Evolutionary conservation across 331 rosid genomes (phyloP).

Genomic region (Pyracantha coccinea): DNA sequence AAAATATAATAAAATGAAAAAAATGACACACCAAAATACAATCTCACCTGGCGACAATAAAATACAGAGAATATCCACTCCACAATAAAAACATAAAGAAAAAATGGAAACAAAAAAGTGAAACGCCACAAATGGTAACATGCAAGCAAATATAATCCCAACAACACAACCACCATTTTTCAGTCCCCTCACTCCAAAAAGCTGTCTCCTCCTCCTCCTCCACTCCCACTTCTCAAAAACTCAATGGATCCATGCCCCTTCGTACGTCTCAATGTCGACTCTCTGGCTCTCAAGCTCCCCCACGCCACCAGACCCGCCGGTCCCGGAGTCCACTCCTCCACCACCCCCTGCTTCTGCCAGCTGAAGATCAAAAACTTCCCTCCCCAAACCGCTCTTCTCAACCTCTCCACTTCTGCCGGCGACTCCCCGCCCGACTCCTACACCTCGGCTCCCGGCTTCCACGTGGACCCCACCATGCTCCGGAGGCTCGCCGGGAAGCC

Average conservation of each 20-base stretch:
- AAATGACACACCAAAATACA: neutral
- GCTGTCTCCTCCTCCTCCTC: neutral
- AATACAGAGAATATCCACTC: neutral
- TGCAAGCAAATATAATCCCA: neutral
- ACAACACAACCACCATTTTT: slow-evolving; percentile 12
- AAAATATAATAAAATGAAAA: neutral
- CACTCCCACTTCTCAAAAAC: neutral
- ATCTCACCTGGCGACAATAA: neutral
- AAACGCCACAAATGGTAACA: slow-evolving; percentile 21
- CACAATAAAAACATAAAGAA: neutral
- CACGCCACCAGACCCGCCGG: slow-evolving; percentile 37
- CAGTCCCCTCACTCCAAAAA: slow-evolving; percentile 4
- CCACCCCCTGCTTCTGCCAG: slow-evolving; percentile 81
- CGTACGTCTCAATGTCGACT: slow-evolving; percentile 53
- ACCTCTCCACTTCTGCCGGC: slow-evolving; percentile 30
- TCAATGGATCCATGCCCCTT: slow-evolving; percentile 88
- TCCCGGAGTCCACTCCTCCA: slow-evolving; percentile 66
- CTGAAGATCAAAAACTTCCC: slow-evolving; percentile 47
- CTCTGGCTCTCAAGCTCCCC: slow-evolving; percentile 69
- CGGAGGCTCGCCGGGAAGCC: slow-evolving; percentile 44
- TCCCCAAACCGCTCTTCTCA: slow-evolving; percentile 59
- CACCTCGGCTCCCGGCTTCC: slow-evolving; percentile 52
- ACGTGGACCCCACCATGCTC: slow-evolving; percentile 46
- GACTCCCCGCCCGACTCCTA: slow-evolving; percentile 40
- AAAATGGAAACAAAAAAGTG: neutral